phyloP scores from a whole-genome alignment of 2,329 filamentous ascomycete genomes.

The Colletotrichum camelliae region DNA sequence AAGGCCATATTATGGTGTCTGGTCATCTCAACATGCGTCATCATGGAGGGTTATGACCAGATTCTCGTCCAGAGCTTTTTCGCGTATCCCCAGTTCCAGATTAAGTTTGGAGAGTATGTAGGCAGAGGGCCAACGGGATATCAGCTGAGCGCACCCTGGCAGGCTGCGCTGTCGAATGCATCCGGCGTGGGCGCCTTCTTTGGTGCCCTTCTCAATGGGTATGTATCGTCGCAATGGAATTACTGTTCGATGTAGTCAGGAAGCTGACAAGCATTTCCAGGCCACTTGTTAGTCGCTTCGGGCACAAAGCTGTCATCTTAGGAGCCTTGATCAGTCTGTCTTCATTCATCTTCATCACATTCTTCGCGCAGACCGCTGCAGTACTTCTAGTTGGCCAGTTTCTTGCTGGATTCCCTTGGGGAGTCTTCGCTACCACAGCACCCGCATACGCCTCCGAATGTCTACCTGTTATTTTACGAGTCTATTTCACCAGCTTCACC shows the following conservation, averaged over 20 bases:
- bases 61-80: slow-evolving; percentile 29
- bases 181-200: slow-evolving; percentile 47
- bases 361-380: slow-evolving; percentile 27
- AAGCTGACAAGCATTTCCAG: not conserved
- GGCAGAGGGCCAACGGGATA: slow-evolving; percentile 19
- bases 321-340: not conserved
- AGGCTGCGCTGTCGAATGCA: slow-evolving; percentile 46
- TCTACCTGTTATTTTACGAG: slow-evolving; percentile 41
- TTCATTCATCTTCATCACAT: not conserved
- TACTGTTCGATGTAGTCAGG: too few relatives aligned
- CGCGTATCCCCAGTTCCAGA: slow-evolving; percentile 31
- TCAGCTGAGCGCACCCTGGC: slow-evolving; percentile 49
- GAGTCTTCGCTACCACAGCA: slow-evolving; percentile 48
- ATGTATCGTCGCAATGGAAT: not conserved
- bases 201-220: slow-evolving; percentile 48
- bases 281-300: not conserved
- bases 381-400: slow-evolving; percentile 40
- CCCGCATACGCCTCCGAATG: slow-evolving; percentile 54
- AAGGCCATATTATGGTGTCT: not conserved
- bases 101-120: slow-evolving; percentile 28
- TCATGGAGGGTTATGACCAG: slow-evolving; percentile 20
- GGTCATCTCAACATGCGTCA: not conserved
- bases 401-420: slow-evolving; percentile 41
- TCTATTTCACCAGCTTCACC: slow-evolving; percentile 46
- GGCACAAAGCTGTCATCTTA: not conserved